A percentile compares a stretch with the other conserved stretches of the same genome.
phyloP scores from a whole-genome alignment of 257 asterid genomes.

The Osmanthus fragrans region DNA sequence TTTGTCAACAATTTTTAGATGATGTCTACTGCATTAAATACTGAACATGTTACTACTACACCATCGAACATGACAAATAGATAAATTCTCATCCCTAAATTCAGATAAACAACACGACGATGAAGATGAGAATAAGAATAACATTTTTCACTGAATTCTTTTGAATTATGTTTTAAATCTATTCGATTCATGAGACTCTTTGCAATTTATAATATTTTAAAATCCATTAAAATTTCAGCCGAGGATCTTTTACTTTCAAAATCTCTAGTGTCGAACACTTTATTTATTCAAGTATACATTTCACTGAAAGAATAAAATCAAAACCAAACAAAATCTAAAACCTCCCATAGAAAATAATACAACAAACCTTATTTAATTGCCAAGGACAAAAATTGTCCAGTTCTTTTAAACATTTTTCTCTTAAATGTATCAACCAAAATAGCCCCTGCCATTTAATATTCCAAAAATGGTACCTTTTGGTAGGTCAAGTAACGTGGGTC shows the following conservation, averaged over 20 bases:
- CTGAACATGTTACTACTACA: slow-evolving; percentile 25
- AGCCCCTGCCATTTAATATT: slow-evolving; percentile 18
- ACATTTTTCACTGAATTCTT: neutral
- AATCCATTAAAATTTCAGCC: too few relatives aligned
- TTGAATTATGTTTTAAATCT: too few relatives aligned
- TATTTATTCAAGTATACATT: neutral
- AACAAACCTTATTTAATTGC: neutral
- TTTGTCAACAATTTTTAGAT: slow-evolving; percentile 15
- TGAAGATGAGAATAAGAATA: neutral
- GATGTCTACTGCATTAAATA: slow-evolving; percentile 4
- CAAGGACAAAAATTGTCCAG: slow-evolving; percentile 13
- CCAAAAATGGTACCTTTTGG: slow-evolving; percentile 28
- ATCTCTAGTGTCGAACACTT: neutral
- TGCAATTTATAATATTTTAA: neutral
- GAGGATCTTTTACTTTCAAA: slow-evolving; percentile 23
- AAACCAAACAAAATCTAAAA: neutral
- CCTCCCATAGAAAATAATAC: neutral
- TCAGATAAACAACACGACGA: neutral
- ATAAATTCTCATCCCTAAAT: neutral
- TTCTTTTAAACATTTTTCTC: neutral
- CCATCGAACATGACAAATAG: slow-evolving; percentile 2
- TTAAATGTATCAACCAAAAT: neutral
- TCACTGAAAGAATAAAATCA: neutral
- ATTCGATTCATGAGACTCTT: neutral
- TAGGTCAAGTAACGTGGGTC: slow-evolving; percentile 17